A percentile compares a stretch with the other conserved stretches of the same genome.
These are phyloP conservation scores for Bondarzewia mesenterica DNA, from an alignment of 1,284 basidiomycete genomes.

Conservation along the genomic window DNA sequence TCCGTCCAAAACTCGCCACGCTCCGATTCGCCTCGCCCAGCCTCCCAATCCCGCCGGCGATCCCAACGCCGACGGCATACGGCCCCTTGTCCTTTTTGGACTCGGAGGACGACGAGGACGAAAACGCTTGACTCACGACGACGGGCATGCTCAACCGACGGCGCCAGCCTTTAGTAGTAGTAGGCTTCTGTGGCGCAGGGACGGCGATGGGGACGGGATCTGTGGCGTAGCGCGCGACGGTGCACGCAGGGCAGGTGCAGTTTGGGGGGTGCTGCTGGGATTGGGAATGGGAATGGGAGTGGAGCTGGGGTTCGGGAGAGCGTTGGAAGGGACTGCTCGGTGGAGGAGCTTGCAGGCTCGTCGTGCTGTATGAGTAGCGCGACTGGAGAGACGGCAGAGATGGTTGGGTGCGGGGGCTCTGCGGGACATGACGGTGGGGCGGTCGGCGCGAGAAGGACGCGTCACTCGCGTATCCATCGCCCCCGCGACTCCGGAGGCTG, in stretches of 20 bases:
- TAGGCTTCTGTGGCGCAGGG: conserved; percentile 32
- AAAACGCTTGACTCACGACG: conserved; percentile 47
- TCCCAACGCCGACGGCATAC: conserved; percentile 16
- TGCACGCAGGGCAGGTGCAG: conserved; percentile 15
- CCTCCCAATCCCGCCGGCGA: conserved; percentile 8
- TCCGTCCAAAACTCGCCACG: conserved; percentile 10
- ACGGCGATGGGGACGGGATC: conserved; percentile 22
- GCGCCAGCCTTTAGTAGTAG: conserved; percentile 68
- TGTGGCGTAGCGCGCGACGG: conserved; percentile 19
- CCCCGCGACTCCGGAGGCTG: conserved; percentile 11
- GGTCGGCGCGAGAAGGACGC: conserved; percentile 10
- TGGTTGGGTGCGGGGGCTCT: conserved; percentile 12
- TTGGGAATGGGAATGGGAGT: background rate
- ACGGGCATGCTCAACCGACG: conserved; percentile 69
- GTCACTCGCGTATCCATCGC: conserved; percentile 21
- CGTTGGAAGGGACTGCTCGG: conserved; percentile 19
- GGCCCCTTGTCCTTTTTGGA: conserved; percentile 21
- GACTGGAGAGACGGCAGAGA: conserved; percentile 8
- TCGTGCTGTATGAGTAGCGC: conserved; percentile 35
- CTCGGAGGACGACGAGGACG: no score
- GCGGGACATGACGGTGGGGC: conserved; percentile 13
- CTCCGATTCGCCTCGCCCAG: conserved; percentile 11
- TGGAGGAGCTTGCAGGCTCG: conserved; percentile 29
- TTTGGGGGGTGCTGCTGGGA: conserved; percentile 7
- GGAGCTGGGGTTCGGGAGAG: background rate